phyloP scores from a whole-genome alignment of 208 protist genomes.

The Porcisia deanei region DNA sequence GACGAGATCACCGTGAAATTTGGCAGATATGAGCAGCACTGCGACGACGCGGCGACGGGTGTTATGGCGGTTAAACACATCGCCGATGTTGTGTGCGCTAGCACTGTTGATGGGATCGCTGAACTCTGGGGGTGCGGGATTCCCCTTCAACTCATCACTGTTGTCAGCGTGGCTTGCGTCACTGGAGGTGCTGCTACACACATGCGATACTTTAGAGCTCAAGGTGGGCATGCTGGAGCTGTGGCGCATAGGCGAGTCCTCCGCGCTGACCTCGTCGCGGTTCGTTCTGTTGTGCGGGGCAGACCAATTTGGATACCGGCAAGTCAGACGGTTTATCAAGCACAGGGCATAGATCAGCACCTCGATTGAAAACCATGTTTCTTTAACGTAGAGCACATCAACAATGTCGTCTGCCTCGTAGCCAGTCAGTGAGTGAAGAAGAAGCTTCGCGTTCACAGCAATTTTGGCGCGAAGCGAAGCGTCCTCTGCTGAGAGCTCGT shows the following conservation, averaged over 20 bases:
- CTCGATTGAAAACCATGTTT: constrained; percentile 38
- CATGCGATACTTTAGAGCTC: background rate
- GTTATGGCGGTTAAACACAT: constrained; percentile 33
- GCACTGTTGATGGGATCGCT: constrained; percentile 9
- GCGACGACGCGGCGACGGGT: constrained; percentile 39
- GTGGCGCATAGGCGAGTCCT: constrained; percentile 12
- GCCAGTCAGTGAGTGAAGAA: constrained; percentile 24
- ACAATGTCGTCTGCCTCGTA: constrained; percentile 43
- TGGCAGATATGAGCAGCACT: constrained; percentile 34
- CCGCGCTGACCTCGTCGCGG: constrained; percentile 8
- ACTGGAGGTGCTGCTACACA: constrained; percentile 35
- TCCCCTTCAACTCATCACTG: background rate
- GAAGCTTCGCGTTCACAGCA: constrained; percentile 16
- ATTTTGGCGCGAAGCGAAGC: constrained; percentile 12
- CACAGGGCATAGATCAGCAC: constrained; percentile 45
- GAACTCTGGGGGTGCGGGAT: background rate
- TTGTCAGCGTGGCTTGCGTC: constrained; percentile 19
- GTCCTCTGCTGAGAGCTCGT: constrained; percentile 21
- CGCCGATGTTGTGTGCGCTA: constrained; percentile 21
- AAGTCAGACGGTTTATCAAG: constrained; percentile 45
- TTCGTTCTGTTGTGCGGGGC: background rate
- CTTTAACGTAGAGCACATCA: constrained; percentile 30
- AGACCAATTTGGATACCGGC: constrained; percentile 36
- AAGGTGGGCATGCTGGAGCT: background rate
- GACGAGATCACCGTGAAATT: constrained; percentile 47